Percentiles rank a stretch among this genome's conserved stretches.
Evolutionary conservation across 164 flowering plant genomes (phyloP).

Genomic region (Piper longum): DNA sequence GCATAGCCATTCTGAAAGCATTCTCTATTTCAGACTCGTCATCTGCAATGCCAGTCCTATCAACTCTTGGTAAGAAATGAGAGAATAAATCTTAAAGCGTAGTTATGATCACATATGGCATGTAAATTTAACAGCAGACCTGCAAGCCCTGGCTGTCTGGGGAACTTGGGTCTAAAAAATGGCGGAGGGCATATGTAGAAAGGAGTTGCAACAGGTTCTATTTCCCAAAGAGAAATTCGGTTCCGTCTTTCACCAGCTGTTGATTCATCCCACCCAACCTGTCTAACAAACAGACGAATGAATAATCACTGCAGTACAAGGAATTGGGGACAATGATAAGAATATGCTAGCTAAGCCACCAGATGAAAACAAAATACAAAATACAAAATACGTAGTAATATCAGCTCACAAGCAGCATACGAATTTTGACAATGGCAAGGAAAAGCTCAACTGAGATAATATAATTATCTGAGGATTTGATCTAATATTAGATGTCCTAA

Average conservation of each 20-base stretch:
- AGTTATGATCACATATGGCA: neutral
- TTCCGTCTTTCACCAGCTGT: conserved; percentile 84
- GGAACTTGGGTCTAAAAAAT: conserved; percentile 76
- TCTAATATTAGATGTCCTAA: neutral
- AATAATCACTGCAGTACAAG: neutral
- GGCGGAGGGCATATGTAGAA: conserved; percentile 81
- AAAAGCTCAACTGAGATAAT: neutral
- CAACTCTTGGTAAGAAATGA: conserved; percentile 12
- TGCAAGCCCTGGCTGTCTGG: conserved; percentile 65
- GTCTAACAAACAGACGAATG: conserved; percentile 8
- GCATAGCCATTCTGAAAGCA: conserved; percentile 74
- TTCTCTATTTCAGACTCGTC: conserved; percentile 71
- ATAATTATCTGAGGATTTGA: neutral
- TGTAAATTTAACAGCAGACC: conserved; percentile 12
- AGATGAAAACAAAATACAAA: no score
- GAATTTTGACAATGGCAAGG: neutral
- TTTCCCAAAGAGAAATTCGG: conserved; percentile 88
- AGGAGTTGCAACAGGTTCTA: conserved; percentile 89
- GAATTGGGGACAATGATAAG: neutral
- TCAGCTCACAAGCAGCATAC: neutral
- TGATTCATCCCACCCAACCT: conserved; percentile 99
- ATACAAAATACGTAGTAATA: neutral
- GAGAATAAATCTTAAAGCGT: neutral
- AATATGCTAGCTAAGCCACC: neutral
- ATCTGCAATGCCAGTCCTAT: conserved; percentile 35